phyloP scores from a whole-genome alignment of 1,284 basidiomycete species.

The Cryptococcus sp. region DNA sequence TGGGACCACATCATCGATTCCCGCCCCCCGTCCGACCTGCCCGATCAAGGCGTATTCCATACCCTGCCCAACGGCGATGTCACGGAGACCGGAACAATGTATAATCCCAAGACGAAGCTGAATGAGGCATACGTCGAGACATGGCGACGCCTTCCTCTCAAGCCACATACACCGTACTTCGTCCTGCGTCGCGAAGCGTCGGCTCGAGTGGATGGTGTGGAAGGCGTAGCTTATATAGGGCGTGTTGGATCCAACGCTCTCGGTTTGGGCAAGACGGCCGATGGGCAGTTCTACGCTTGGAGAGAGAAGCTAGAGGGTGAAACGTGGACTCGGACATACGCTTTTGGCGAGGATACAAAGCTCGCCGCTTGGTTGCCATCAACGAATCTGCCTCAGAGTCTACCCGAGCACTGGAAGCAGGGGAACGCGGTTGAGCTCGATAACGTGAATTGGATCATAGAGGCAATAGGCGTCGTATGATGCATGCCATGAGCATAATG shows the following conservation, averaged over 20 bases:
- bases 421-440: not conserved
- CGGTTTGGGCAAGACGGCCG: slow-evolving; percentile 10
- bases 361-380: slow-evolving; percentile 1
- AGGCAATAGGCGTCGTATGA: slow-evolving; percentile 6
- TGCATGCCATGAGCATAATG: not conserved
- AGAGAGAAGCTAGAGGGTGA: slow-evolving; percentile 10
- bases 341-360: slow-evolving; percentile 4
- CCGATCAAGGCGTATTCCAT: slow-evolving; percentile 34
- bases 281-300: slow-evolving; percentile 12
- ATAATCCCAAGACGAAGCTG: slow-evolving; percentile 29
- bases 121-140: slow-evolving; percentile 38
- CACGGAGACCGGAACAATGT: slow-evolving; percentile 38
- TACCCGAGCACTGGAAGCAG: slow-evolving; percentile 5
- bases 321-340: slow-evolving; percentile 16
- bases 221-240: slow-evolving; percentile 6
- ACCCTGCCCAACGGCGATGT: slow-evolving; percentile 37
- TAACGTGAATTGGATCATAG: slow-evolving; percentile 1
- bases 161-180: slow-evolving; percentile 7
- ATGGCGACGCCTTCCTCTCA: slow-evolving; percentile 28
- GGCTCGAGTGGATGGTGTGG: not conserved
- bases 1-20: slow-evolving; percentile 41
- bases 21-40: slow-evolving; percentile 17
- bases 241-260: slow-evolving; percentile 13
- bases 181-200: slow-evolving; percentile 15
- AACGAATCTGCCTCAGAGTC: slow-evolving; percentile 1